Base-by-base conservation (phyloP, 495 filamentous ascomycete genomes). In the Stereocaulon alpinum region DNA sequence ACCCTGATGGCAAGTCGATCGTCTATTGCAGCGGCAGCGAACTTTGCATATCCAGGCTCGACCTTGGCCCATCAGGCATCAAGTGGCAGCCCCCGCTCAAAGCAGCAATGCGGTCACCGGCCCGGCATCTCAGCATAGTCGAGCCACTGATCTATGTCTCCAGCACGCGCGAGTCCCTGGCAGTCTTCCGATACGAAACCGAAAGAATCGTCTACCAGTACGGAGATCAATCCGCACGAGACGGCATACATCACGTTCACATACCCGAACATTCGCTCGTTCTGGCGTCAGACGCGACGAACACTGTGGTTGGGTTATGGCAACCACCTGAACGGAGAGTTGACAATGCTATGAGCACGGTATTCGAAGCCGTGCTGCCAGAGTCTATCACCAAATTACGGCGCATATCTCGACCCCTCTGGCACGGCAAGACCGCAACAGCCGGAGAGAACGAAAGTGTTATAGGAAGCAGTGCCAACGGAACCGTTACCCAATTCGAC, bases 381-480 rank as follows among this genome's bases (percentile, higher is more conserved):
- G 63, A 65, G 2, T 80, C 80, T 1, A 70, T 86, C 37, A 70
- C 77, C 6, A 72, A 69, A 45, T 76, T 86, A 51, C 68, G 71
- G 4, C 69, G 64, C 3, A 63, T 72, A 48, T 72, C 69, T 29
- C 73, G 76, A 41, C 77, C 80, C 11, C 51, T 63, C 3, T 80
- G 60, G 49, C 51, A 34, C 17, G 63, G 63, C 43, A 47, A 30
- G 41, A 65, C 63, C 48, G 63, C 62, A 20, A 75, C 37, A 67
- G 53, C 71, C 63, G 15, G 61, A 67, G 18, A 55, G 70, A 18
- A 61, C 64, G 24, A 69, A 12, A 34, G 7, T 17, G 29, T 80
- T 15, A 74, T 90, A 40, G 88, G 86, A 1, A 74, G 82, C 9
- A 79, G 79, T 30, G 77, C 86, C 27, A 81, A 86, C 64, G 88